A percentile compares a stretch with the other conserved stretches of the same genome.
These are phyloP conservation scores for Alternaria burnsii DNA, from an alignment of 2,329 filamentous ascomycete species.

Conservation along the genomic window DNA sequence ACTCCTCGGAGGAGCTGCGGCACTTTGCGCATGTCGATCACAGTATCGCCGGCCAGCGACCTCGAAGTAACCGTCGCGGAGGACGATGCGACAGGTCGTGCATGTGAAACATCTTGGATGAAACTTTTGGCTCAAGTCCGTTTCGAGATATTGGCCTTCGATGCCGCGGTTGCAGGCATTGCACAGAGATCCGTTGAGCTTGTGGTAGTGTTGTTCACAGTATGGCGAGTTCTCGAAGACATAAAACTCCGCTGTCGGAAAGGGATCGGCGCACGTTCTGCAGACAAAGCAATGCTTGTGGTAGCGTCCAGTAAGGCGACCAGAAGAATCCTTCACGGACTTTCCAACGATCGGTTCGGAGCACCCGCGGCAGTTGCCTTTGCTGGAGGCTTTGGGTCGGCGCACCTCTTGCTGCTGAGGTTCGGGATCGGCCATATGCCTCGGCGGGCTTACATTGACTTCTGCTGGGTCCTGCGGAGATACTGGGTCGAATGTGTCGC, in stretches of 20 bases:
- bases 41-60: conserved; percentile 82
- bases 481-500: conserved; percentile 11
- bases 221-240: conserved; percentile 87
- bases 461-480: conserved; percentile 24
- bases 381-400: conserved; percentile 56
- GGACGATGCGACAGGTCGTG: conserved; percentile 74
- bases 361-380: conserved; percentile 86
- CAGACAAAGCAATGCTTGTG: conserved; percentile 97
- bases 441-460: conserved; percentile 21
- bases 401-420: conserved; percentile 29
- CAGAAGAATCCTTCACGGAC: conserved; percentile 92
- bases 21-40: conserved; percentile 80
- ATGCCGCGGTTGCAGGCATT: conserved; percentile 82
- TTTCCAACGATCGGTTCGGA: conserved; percentile 81
- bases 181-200: conserved; percentile 87
- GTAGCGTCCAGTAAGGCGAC: conserved; percentile 88
- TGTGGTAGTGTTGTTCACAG: conserved; percentile 92
- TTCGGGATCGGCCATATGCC: conserved; percentile 22
- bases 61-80: conserved; percentile 91
- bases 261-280: conserved; percentile 80
- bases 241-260: conserved; percentile 90
- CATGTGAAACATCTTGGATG: conserved; percentile 90
- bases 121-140: conserved; percentile 78
- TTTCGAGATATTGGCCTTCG: conserved; percentile 92
- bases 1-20: conserved; percentile 52